phyloP scores from a whole-genome alignment of 768 basidiomycete species.

The Gyrodon lividus region DNA sequence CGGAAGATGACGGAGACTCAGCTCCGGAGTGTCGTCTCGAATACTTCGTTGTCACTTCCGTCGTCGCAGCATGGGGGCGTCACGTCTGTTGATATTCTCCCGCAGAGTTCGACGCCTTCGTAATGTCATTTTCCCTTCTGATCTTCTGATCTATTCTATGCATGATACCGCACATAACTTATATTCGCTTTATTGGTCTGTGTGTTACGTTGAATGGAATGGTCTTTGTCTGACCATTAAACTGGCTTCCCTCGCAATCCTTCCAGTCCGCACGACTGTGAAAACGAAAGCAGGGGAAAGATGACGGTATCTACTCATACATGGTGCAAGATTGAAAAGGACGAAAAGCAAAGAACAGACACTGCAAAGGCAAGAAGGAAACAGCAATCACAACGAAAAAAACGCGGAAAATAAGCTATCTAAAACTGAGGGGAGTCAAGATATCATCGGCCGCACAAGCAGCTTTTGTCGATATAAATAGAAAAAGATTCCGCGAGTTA shows the following conservation, averaged over 20 bases:
- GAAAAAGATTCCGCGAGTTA: slow-evolving; percentile 15
- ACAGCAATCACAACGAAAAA: neutral
- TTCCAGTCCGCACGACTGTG: neutral
- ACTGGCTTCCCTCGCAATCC: neutral
- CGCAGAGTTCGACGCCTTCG: slow-evolving; percentile 25
- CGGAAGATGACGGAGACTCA: slow-evolving; percentile 44
- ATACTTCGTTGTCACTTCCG: slow-evolving; percentile 7
- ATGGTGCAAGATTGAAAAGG: slow-evolving; percentile 8
- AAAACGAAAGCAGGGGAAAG: neutral
- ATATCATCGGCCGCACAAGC: slow-evolving; percentile 14
- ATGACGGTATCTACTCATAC: slow-evolving; percentile 19
- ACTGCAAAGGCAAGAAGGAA: neutral
- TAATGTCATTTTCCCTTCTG: slow-evolving; percentile 15
- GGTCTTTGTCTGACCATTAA: neutral
- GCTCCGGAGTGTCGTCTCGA: slow-evolving; percentile 7
- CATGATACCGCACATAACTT: slow-evolving; percentile 10
- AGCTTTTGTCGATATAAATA: slow-evolving; percentile 33
- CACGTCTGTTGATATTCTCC: slow-evolving; percentile 39
- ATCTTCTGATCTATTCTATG: neutral
- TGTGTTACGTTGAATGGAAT: slow-evolving; percentile 1
- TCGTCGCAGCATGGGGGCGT: slow-evolving; percentile 2
- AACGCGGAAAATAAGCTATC: slow-evolving; percentile 11
- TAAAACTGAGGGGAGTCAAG: slow-evolving; percentile 5
- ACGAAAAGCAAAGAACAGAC: no score
- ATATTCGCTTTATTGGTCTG: slow-evolving; percentile 10